Evolutionary conservation across 805 yeast species (phyloP).

Genomic region (Torulaspora gathmanii): DNA sequence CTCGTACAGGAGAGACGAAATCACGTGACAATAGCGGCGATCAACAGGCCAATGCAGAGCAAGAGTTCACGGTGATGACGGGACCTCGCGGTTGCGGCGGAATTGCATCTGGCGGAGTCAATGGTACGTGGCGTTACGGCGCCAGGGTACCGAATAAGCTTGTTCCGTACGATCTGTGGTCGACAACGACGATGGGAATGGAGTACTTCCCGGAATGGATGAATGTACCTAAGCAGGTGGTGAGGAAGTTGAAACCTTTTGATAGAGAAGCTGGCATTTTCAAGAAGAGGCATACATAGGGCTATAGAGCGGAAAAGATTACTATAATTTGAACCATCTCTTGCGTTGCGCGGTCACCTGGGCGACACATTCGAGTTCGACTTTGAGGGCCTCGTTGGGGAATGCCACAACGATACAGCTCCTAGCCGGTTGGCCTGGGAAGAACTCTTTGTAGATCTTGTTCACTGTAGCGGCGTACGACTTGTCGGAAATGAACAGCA

Average conservation of each 20-base stretch:
- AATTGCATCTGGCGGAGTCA: constrained; percentile 30
- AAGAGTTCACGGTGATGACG: constrained; percentile 14
- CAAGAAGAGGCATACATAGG: constrained; percentile 3
- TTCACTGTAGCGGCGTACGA: constrained; percentile 43
- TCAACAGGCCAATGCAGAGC: neutral
- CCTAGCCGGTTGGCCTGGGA: constrained; percentile 50
- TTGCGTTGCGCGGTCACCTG: constrained; percentile 6
- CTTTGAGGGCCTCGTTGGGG: constrained; percentile 46
- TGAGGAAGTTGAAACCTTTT: constrained; percentile 28
- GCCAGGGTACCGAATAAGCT: neutral
- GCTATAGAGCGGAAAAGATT: neutral
- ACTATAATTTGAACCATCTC: constrained; percentile 15
- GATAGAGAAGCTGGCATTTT: constrained; percentile 14
- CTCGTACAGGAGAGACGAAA: constrained; percentile 9
- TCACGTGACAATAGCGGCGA: neutral
- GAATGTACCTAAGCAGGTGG: constrained; percentile 25
- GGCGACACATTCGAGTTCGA: constrained; percentile 51
- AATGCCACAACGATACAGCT: constrained; percentile 49
- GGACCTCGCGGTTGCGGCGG: constrained; percentile 33
- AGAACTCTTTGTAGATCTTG: constrained; percentile 43
- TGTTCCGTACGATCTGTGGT: constrained; percentile 24
- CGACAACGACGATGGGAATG: constrained; percentile 31
- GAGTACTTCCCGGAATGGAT: constrained; percentile 34
- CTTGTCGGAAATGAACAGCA: constrained; percentile 45
- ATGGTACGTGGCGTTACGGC: constrained; percentile 32